These are phyloP conservation scores for Geranium brycei DNA, from an alignment of 345 rosid species.

Conservation along the genomic window DNA sequence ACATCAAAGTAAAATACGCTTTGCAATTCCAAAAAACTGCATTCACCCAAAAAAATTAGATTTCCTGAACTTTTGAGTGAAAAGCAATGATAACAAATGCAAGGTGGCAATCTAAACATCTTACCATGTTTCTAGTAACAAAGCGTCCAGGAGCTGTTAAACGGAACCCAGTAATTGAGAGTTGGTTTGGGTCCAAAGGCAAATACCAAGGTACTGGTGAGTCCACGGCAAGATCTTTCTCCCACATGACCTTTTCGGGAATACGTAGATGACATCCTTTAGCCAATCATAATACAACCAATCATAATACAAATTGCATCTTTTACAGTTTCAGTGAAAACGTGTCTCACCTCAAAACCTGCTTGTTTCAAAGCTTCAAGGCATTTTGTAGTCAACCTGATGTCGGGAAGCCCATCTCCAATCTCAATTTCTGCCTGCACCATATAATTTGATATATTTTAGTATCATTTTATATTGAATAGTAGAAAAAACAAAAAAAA, in stretches of 20 bases:
- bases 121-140: slow-evolving; percentile 77
- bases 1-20: neutral
- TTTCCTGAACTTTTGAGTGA: too few species aligned
- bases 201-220: slow-evolving; percentile 74
- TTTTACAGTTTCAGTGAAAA: neutral
- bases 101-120: neutral
- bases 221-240: slow-evolving; percentile 58
- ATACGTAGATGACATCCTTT: neutral
- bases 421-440: slow-evolving; percentile 76
- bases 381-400: slow-evolving; percentile 65
- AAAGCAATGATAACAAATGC: too few species aligned
- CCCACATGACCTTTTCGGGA: slow-evolving; percentile 55
- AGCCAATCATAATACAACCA: neutral
- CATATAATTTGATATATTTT: slow-evolving; percentile 1
- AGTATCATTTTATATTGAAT: neutral
- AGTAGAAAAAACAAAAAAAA: neutral
- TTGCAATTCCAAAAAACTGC: neutral
- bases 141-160: slow-evolving; percentile 65
- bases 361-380: slow-evolving; percentile 76
- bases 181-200: slow-evolving; percentile 67
- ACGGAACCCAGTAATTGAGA: slow-evolving; percentile 74
- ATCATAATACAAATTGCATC: neutral
- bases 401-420: slow-evolving; percentile 96
- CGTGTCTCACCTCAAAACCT: slow-evolving; percentile 67
- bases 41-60: neutral